Percentiles rank a stretch among this genome's conserved stretches.
Conservation (phyloP, 441 rosid species). For the Euphorbia schlechtendalii region DNA sequence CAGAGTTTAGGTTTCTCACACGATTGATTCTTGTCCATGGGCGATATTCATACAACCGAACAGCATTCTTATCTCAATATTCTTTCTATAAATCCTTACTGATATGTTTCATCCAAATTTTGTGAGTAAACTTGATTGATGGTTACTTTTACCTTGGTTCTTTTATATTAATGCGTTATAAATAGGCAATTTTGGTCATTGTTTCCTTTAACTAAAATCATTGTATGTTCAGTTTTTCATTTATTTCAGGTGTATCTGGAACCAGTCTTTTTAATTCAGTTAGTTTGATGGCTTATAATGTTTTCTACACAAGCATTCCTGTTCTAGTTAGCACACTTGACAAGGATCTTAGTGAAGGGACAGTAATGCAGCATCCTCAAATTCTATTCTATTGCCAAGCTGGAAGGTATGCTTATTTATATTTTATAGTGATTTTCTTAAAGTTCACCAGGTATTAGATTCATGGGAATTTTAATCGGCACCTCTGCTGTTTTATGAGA, state of each 20-base stretch:
- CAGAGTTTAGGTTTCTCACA: conserved; percentile 93
- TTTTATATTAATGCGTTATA: neutral
- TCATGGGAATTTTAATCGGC: conserved; percentile 12
- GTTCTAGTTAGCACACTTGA: conserved; percentile 90
- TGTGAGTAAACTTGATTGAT: conserved; percentile 51
- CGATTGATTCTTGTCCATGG: conserved; percentile 96
- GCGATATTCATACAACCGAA: conserved; percentile 95
- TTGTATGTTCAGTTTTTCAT: conserved; percentile 70
- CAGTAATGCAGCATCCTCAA: conserved; percentile 99
- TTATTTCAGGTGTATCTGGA: conserved; percentile 99
- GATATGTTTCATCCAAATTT: conserved; percentile 97
- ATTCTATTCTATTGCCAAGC: conserved; percentile 98
- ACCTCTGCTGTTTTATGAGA: conserved; percentile 4
- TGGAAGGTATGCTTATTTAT: conserved; percentile 59
- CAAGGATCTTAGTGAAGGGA: conserved; percentile 91
- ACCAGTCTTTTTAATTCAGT: conserved; percentile 98
- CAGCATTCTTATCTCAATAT: conserved; percentile 95
- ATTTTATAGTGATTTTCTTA: conserved; percentile 5
- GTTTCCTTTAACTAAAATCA: conserved; percentile 39
- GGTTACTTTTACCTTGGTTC: conserved; percentile 6
- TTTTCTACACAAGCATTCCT: conserved; percentile 95
- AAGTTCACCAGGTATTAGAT: neutral
- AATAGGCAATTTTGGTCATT: neutral
- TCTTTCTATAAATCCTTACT: conserved; percentile 92
- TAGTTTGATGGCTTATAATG: conserved; percentile 98